Base-by-base conservation (phyloP, 345 rosid genomes). In the Pistacia vera region DNA sequence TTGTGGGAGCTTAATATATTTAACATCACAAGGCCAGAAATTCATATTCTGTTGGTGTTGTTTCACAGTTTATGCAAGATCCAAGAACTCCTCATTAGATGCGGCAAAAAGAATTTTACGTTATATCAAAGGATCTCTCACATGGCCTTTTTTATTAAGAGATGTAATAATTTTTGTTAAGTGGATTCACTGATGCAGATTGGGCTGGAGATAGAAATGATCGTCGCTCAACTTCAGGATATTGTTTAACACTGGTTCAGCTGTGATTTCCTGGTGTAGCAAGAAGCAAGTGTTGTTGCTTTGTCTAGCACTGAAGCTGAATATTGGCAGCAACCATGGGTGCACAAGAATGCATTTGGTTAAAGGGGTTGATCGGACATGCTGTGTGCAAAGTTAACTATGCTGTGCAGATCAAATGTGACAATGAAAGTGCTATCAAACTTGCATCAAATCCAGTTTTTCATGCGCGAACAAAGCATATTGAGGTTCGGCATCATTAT, bases 31-130 rank as follows among this genome's bases (percentile, higher is more conserved):
- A 20, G 46, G 18, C 58, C 22, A 57, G 41, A 57, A 6, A 16
- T 18, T 4, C 64, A 0, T 63, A 72, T 11, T 71, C n/a, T 8
- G 48, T 72, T 25, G 59, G 72, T 48, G 51, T 72, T 10, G 20
- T 72, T 17, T 78, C 72, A 5, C 58, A 77, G 17, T 77, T 76
- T 25, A 71, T 71, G 61, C 62, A 77, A 63, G 18, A 9, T 51
- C 71, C 61, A 22, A 30, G 28, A 18, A 28, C 20, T 63, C 30
- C 46, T 17, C 73, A 66, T 36, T 36, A 16, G 58, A 68, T 18
- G 68, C 30, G 2, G 69, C 28, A 1, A 60, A 46, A n/a, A 25
- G 74, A 20, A 35, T 69, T 11, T 2, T 69, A 44, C 51, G 30
- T 5, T 73, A 73, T 36, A 16, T 74, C 10, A 73, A 79, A 13